These are phyloP conservation scores for Arctostaphylos glauca DNA, from an alignment of 148 eudicot genomes.

Conservation along the genomic window DNA sequence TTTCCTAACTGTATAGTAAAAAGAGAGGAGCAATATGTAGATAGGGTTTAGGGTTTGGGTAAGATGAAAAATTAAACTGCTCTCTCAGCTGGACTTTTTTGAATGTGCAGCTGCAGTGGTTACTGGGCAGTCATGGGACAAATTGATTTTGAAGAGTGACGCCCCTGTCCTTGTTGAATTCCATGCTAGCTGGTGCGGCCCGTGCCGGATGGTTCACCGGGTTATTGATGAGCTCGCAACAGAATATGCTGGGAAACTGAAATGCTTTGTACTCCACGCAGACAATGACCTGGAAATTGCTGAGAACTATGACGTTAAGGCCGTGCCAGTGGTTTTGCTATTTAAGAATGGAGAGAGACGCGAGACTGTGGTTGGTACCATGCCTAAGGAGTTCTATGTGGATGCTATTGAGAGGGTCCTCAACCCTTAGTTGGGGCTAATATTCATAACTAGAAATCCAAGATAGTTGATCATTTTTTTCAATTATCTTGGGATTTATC, in stretches of 20 bases:
- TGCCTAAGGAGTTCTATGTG: constrained; percentile 91
- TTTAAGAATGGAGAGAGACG: constrained; percentile 79
- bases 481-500: constrained; percentile 12
- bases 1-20: background rate
- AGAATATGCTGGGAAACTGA: constrained; percentile 65
- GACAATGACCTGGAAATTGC: constrained; percentile 60
- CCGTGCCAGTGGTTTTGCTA: constrained; percentile 85
- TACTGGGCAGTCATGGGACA: constrained; percentile 75
- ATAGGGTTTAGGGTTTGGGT: background rate
- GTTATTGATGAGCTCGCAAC: constrained; percentile 82
- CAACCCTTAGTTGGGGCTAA: constrained; percentile 28
- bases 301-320: constrained; percentile 68
- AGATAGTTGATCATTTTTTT: constrained; percentile 9
- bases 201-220: constrained; percentile 95
- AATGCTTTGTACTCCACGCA: constrained; percentile 61
- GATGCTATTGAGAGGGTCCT: constrained; percentile 75
- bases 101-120: constrained; percentile 56
- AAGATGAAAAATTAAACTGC: background rate
- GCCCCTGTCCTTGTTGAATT: constrained; percentile 85
- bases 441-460: background rate
- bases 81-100: constrained; percentile 8
- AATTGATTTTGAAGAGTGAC: constrained; percentile 57
- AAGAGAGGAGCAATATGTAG: background rate
- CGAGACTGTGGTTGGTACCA: constrained; percentile 65
- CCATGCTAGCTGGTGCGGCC: constrained; percentile 96